phyloP scores from a whole-genome alignment of 495 filamentous ascomycete genomes.

The Darksidea phi region DNA sequence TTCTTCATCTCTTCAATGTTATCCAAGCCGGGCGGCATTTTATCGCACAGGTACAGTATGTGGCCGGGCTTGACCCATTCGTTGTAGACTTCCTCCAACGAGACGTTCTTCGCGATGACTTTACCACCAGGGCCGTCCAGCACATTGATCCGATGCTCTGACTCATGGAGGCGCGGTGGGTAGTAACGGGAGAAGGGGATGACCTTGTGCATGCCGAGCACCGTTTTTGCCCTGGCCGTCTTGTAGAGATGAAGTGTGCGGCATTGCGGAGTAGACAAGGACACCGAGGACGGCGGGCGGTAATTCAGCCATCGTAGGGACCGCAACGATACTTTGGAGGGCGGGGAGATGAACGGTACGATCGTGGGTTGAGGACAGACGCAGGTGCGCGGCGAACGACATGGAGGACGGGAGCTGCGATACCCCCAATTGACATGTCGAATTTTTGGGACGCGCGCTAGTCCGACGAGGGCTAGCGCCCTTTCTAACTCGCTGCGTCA shows the following conservation, averaged over 20 bases:
- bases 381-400: no score
- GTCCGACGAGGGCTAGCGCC: constrained; percentile 26
- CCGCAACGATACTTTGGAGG: not conserved
- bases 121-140: not conserved
- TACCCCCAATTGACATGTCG: no score
- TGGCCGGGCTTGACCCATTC: constrained; percentile 5
- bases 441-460: no score
- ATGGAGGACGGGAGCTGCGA: no score
- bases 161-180: not conserved
- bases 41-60: not conserved
- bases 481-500: constrained; percentile 35
- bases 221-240: not conserved
- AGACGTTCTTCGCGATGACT: constrained; percentile 2
- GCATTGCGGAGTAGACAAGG: constrained; percentile 2
- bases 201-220: constrained; percentile 16
- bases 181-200: constrained; percentile 11
- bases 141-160: constrained; percentile 9
- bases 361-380: no score
- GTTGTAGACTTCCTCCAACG: not conserved
- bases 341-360: no score
- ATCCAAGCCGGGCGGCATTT: not conserved
- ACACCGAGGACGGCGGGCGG: not conserved
- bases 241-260: constrained; percentile 21
- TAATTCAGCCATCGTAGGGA: not conserved
- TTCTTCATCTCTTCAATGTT: not conserved